Evolutionary conservation across 371 early-diverging fungal genomes (phyloP).

Genomic region (Mortierella sp.): DNA sequence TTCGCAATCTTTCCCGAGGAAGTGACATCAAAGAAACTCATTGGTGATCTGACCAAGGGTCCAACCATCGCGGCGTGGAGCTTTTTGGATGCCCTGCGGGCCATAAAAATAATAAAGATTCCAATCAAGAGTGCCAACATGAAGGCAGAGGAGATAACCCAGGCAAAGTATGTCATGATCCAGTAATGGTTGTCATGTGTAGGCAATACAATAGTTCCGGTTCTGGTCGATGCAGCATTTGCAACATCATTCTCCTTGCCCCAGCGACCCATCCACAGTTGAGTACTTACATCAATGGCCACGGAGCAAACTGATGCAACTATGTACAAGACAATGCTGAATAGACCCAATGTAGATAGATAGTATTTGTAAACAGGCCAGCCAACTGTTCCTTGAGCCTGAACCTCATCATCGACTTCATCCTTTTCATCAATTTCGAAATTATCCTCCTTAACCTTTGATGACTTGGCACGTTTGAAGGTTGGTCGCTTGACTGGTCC

Average conservation of each 20-base stretch:
- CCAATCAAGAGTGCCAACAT: conserved; percentile 16
- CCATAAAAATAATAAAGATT: conserved; percentile 31
- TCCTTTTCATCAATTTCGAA: conserved; percentile 17
- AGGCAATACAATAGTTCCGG: not conserved
- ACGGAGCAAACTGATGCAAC: conserved; percentile 2
- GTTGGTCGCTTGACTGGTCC: conserved; percentile 68
- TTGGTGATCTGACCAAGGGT: conserved; percentile 68
- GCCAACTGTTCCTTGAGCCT: conserved; percentile 16
- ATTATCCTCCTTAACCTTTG: conserved; percentile 23
- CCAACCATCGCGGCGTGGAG: conserved; percentile 61
- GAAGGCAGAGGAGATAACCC: conserved; percentile 27
- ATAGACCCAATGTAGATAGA: conserved; percentile 9
- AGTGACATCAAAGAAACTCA: conserved; percentile 86
- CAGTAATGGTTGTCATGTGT: conserved; percentile 15
- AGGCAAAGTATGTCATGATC: conserved; percentile 34
- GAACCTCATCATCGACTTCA: conserved; percentile 25
- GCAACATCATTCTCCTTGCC: conserved; percentile 23
- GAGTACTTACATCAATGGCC: conserved; percentile 10
- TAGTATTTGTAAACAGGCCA: conserved; percentile 41
- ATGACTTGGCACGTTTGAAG: conserved; percentile 26
- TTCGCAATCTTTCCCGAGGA: conserved; percentile 87
- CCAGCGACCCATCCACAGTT: conserved; percentile 36
- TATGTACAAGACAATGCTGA: not conserved
- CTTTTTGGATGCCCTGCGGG: conserved; percentile 51
- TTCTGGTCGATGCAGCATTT: not conserved